Evolutionary conservation across 371 early-diverging fungal genomes (phyloP), one percentile per base, ranked within the genome.

Genomic region (Mucor lusitanicus): DNA sequence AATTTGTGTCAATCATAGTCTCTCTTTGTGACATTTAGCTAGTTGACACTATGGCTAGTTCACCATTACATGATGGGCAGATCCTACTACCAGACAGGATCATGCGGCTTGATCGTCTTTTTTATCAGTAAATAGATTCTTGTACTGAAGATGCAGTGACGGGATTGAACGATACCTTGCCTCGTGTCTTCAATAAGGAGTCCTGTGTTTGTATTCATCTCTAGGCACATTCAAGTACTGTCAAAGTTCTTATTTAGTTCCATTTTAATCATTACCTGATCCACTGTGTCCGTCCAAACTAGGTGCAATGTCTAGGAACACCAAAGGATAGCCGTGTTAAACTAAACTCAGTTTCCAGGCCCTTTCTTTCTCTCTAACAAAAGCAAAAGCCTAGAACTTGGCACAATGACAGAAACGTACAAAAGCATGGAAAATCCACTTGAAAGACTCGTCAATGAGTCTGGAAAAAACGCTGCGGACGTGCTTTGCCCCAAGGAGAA

Each of bases 401-500:
- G 17, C 40, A 40, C 17, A 15, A 40, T 40, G 40, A 40, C 40
- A 40, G 35, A 67, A 39, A 48, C 70, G 15, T 80, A 69, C 57
- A 70, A 71, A 62, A 61, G 59, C 13, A 61, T 80, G 30, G 39
- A 60, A 0, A 50, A 73, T 42, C 77, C 80, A 23, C 60, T 77
- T 1, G 53, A 53, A 25, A 61, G 35, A 27, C 64, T 80, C 8
- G 75, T 77, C n/a, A 61, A 59, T n/a, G 33, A 68, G 3, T 63
- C 48, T 3, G 63, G 68, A 54, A 77, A 73, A 40, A 82, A 82
- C 40, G 57, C 58, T 11, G 76, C 71, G 6, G 77, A 80, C 63
- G 61, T 83, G 37, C 48, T 79, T 27, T 83, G 84, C 63, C 81
- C 84, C 27, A 77, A 76, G 30, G 72, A 76, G 61, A 59, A 48